Conservation (phyloP, 1,284 basidiomycete genomes). For the Melampsora americana region DNA sequence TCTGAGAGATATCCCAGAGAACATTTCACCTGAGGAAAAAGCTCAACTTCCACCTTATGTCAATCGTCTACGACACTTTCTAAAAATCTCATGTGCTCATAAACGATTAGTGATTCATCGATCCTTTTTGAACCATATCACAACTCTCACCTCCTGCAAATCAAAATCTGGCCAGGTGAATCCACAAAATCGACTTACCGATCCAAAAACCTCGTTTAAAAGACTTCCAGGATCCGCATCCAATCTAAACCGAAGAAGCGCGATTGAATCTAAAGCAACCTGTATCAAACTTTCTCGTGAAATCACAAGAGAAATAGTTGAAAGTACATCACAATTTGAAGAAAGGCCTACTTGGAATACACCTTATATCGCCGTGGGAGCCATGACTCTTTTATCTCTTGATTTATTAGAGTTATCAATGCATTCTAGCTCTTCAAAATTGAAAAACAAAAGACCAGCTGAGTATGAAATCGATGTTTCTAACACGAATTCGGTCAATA, state of each 20-base stretch:
- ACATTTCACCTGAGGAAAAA: slow-evolving; percentile 5
- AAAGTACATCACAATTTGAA: not conserved
- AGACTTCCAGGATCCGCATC: not conserved
- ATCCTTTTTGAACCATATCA: slow-evolving; percentile 1
- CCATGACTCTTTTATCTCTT: slow-evolving; percentile 6
- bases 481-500: not conserved
- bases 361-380: not conserved
- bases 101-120: slow-evolving; percentile 1
- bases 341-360: slow-evolving; percentile 1
- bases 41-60: not conserved
- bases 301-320: slow-evolving; percentile 1
- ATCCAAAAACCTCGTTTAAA: not conserved
- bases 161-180: not conserved
- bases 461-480: not conserved
- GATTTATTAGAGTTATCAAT: slow-evolving; percentile 2
- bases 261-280: slow-evolving; percentile 1
- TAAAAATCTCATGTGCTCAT: not conserved
- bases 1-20: not conserved
- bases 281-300: slow-evolving; percentile 2
- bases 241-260: not conserved
- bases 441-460: not conserved
- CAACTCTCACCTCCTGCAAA: not conserved
- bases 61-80: not conserved
- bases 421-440: not conserved
- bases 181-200: not conserved